A percentile compares a stretch with the other conserved stretches of the same genome.
These are phyloP conservation scores for Teunomyces kruisii DNA, from an alignment of 805 yeast species.

Conservation along the genomic window DNA sequence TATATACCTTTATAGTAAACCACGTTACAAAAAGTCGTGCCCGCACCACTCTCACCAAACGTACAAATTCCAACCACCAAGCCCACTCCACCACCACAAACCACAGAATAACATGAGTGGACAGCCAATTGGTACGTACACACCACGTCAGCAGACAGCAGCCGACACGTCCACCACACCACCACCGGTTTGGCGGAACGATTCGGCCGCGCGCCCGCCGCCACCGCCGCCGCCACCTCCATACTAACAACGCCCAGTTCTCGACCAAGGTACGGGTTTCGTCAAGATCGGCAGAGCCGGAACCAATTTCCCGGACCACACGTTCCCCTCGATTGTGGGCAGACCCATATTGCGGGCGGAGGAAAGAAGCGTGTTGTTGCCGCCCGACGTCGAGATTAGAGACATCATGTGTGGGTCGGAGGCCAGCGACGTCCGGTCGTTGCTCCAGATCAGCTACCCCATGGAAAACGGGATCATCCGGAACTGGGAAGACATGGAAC, in stretches of 20 bases:
- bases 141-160: not conserved
- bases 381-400: constrained; percentile 71
- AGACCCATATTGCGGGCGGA: constrained; percentile 97
- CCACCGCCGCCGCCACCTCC: not conserved
- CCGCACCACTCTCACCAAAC: not conserved
- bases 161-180: no score
- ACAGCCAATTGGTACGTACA: constrained; percentile 31
- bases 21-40: constrained; percentile 1
- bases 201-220: not conserved
- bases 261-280: constrained; percentile 99
- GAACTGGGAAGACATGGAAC: constrained; percentile 99
- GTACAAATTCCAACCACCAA: constrained; percentile 2
- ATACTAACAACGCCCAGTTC: constrained; percentile 49
- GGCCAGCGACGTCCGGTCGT: constrained; percentile 86
- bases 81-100: constrained; percentile 1
- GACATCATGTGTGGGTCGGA: constrained; percentile 98
- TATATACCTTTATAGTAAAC: no score
- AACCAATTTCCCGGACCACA: constrained; percentile 93
- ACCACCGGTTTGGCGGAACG: no score
- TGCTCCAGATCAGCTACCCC: constrained; percentile 92
- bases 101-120: constrained; percentile 19
- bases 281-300: constrained; percentile 97
- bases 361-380: constrained; percentile 61
- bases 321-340: constrained; percentile 96
- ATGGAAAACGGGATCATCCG: constrained; percentile 98